phyloP scores from a whole-genome alignment of 345 rosid genomes.

The Balakata baccata region DNA sequence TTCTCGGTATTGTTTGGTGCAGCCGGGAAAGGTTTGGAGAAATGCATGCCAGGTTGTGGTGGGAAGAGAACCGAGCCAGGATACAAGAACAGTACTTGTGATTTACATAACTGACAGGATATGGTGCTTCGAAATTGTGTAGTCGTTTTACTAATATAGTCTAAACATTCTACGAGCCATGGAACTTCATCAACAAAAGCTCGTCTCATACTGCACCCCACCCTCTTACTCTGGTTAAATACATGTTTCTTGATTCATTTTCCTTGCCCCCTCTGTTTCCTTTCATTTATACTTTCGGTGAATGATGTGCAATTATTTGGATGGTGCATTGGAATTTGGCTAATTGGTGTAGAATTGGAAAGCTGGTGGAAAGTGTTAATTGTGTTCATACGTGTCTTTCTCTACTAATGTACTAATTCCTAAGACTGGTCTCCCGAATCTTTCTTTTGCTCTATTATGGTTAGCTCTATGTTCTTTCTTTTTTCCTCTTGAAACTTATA shows the following conservation, averaged over 20 bases:
- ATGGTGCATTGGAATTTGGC: background rate
- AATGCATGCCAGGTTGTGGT: conserved; percentile 85
- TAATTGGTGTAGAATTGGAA: background rate
- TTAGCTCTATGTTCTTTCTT: no score
- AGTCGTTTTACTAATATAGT: conserved; percentile 9
- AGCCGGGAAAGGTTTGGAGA: conserved; percentile 94
- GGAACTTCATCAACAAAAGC: conserved; percentile 13
- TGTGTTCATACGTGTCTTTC: background rate
- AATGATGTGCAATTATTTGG: conserved; percentile 17
- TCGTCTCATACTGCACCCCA: background rate
- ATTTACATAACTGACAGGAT: conserved; percentile 8
- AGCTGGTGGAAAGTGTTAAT: conserved; percentile 11
- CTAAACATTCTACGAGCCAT: conserved; percentile 10
- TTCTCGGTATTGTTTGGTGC: conserved; percentile 23
- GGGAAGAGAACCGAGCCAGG: conserved; percentile 93
- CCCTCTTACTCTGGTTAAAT: conserved; percentile 5
- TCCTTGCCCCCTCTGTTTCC: background rate
- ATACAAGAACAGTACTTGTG: conserved; percentile 87
- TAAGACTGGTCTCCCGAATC: background rate
- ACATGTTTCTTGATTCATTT: conserved; percentile 1
- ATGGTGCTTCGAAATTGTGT: background rate
- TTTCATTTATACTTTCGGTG: background rate
- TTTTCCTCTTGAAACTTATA: no score
- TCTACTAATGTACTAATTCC: background rate
- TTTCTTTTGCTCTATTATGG: background rate